Conservation (phyloP, 805 yeast species). For the Starmerella stellata region DNA sequence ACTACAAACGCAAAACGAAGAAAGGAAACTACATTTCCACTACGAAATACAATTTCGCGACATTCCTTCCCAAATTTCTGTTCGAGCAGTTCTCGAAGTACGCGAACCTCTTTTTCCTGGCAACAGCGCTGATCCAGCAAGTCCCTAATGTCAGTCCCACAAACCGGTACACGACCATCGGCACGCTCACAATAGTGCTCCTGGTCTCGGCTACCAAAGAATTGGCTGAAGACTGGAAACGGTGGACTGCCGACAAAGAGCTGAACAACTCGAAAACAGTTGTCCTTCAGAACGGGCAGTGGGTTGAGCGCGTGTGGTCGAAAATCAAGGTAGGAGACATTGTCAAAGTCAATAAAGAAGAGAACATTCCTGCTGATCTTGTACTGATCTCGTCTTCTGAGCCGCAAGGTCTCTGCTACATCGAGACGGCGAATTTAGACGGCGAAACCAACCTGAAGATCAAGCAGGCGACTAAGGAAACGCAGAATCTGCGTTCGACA, state of each 20-base stretch:
- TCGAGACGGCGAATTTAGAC: constrained; percentile 92
- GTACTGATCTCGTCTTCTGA: constrained; percentile 77
- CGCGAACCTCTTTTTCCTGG: constrained; percentile 82
- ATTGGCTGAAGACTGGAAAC: constrained; percentile 71
- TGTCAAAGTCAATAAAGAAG: constrained; percentile 66
- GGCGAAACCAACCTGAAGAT: constrained; percentile 95
- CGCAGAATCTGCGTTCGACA: constrained; percentile 53
- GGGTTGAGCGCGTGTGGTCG: constrained; percentile 59
- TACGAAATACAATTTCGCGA: constrained; percentile 82
- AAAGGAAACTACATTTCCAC: constrained; percentile 75
- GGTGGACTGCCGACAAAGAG: constrained; percentile 76
- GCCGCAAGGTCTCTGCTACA: constrained; percentile 94
- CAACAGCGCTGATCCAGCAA: constrained; percentile 87
- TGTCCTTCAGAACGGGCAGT: constrained; percentile 42
- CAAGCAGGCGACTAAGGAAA: constrained; percentile 71
- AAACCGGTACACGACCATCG: constrained; percentile 84
- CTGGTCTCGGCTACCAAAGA: constrained; percentile 86
- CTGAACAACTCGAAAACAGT: constrained; percentile 59
- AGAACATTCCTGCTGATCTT: constrained; percentile 86
- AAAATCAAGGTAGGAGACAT: constrained; percentile 82
- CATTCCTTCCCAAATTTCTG: constrained; percentile 83
- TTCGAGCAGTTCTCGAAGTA: constrained; percentile 95
- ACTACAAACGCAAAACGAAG: neutral
- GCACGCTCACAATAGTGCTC: constrained; percentile 70
- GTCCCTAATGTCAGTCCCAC: constrained; percentile 96